These are phyloP conservation scores for Zostera marina DNA, from an alignment of 116 monocot genomes.

Conservation along the genomic window DNA sequence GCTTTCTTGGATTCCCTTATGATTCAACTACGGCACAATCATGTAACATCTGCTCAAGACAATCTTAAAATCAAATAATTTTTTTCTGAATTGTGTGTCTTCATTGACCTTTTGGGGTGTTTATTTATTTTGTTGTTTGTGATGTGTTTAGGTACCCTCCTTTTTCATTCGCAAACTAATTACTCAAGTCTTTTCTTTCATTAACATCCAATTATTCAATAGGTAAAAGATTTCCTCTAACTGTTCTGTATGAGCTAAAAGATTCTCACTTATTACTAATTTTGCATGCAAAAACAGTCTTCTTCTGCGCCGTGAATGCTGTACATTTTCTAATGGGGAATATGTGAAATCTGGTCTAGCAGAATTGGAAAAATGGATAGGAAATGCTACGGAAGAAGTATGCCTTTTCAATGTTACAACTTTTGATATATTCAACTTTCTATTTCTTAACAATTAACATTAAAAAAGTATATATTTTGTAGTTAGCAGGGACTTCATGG, in stretches of 20 bases:
- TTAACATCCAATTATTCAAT: conserved; percentile 91
- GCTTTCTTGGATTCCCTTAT: conserved; percentile 73
- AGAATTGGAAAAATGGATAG: conserved; percentile 86
- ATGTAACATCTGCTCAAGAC: conserved; percentile 24
- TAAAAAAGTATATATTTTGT: background rate
- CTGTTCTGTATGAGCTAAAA: too few relatives aligned
- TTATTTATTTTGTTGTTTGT: background rate
- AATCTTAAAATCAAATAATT: background rate
- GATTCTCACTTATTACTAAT: background rate
- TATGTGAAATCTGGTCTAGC: conserved; percentile 92
- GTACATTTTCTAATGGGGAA: conserved; percentile 98
- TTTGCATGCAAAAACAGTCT: conserved; percentile 27
- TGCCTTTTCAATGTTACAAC: background rate
- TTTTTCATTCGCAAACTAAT: conserved; percentile 98
- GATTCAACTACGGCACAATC: conserved; percentile 39
- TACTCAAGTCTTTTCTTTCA: conserved; percentile 90
- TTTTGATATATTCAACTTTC: background rate
- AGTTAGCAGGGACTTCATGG: conserved; percentile 98
- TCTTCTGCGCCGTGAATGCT: conserved; percentile 84
- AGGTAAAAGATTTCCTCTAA: conserved; percentile 29
- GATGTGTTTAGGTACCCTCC: conserved; percentile 62
- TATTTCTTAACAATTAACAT: background rate
- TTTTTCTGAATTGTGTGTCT: background rate
- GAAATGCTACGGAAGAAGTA: conserved; percentile 80
- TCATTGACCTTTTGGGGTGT: background rate